Percentiles rank a stretch among this genome's conserved stretches.
Conservation (phyloP, 1,284 basidiomycete species). For the Chondrostereum purpureum region DNA sequence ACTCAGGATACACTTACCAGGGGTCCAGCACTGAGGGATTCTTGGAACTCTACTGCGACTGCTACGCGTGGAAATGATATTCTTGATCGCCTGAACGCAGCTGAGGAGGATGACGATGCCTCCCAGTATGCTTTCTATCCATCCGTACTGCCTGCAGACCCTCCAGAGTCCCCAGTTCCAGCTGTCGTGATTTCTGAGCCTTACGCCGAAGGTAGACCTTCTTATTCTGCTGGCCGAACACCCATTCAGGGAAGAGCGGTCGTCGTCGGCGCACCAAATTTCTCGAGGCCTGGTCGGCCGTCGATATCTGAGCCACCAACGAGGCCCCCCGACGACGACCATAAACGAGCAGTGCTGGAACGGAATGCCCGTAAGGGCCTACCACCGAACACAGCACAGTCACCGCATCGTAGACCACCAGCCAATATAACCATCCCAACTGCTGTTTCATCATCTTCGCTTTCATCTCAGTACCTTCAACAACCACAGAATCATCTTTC, state of each 20-base stretch:
- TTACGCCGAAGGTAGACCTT: constrained; percentile 11
- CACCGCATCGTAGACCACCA: neutral
- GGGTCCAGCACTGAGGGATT: constrained; percentile 23
- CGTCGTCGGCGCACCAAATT: constrained; percentile 39
- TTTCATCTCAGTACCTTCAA: neutral
- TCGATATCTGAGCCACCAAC: too few relatives aligned
- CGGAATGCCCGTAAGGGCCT: constrained; percentile 28
- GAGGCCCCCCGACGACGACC: constrained; percentile 39
- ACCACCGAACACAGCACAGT: neutral
- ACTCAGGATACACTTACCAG: constrained; percentile 19
- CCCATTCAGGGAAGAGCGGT: constrained; percentile 22
- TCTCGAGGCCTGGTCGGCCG: constrained; percentile 50
- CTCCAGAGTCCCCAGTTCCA: constrained; percentile 35
- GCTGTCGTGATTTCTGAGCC: constrained; percentile 38
- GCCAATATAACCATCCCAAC: too few relatives aligned
- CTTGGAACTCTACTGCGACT: constrained; percentile 23
- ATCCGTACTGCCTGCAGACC: neutral
- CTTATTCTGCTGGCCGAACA: constrained; percentile 14
- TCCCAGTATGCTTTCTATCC: neutral
- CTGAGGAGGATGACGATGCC: neutral
- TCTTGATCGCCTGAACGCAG: neutral
- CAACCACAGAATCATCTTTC: neutral
- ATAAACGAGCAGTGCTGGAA: constrained; percentile 55
- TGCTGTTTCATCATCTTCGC: neutral
- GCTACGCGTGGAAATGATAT: neutral